Conservation (phyloP, 176 grass and related monocot genomes). For the Carex myosuroides region DNA sequence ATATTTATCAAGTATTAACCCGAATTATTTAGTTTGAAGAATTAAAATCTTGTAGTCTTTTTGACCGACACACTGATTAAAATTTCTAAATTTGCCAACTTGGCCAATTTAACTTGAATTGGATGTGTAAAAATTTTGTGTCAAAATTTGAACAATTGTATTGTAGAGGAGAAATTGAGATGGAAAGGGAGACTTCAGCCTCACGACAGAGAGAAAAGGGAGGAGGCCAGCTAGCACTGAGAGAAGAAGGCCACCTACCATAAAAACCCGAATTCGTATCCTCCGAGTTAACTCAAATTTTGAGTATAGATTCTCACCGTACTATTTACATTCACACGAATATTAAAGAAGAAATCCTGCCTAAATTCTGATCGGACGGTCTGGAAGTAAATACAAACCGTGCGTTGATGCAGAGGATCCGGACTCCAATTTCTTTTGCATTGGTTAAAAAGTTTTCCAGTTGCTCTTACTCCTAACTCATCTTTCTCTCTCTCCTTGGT, state of each 20-base stretch:
- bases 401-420: no score
- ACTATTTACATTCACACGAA: no score
- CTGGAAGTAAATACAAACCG: no score
- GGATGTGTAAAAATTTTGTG: not conserved
- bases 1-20: not conserved
- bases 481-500: not conserved
- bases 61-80: not conserved
- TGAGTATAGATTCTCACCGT: no score
- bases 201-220: slow-evolving; percentile 61
- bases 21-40: not conserved
- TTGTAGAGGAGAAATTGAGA: slow-evolving; percentile 11
- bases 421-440: not conserved
- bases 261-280: not conserved
- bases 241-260: slow-evolving; percentile 56
- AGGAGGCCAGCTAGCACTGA: slow-evolving; percentile 76
- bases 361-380: no score
- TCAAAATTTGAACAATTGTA: not conserved
- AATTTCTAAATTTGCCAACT: not conserved
- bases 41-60: not conserved
- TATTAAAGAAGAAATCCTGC: no score
- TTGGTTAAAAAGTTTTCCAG: not conserved
- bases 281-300: no score
- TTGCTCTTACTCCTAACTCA: not conserved
- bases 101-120: not conserved
- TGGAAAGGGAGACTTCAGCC: slow-evolving; percentile 63